Conservation (phyloP, 106 monocot species). For the Chionographis japonica region DNA sequence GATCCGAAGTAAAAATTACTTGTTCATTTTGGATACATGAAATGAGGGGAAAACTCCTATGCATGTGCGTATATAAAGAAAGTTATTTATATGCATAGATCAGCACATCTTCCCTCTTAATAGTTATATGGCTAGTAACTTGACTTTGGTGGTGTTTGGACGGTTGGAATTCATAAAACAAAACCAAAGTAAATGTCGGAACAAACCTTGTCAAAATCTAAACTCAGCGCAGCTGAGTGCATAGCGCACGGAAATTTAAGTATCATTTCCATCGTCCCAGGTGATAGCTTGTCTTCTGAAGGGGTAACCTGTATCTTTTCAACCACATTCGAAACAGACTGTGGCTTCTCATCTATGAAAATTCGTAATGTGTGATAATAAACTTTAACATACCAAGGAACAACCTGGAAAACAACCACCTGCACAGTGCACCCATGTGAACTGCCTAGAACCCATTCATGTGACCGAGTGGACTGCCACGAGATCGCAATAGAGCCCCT, state of each 20-base stretch:
- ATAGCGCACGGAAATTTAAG: constrained; percentile 71
- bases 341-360: constrained; percentile 61
- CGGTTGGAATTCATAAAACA: too few species aligned
- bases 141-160: too few species aligned
- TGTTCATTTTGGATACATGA: too few species aligned
- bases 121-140: too few species aligned
- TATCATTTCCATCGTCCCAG: constrained; percentile 76
- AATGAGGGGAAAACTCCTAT: too few species aligned
- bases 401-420: constrained; percentile 78
- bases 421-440: constrained; percentile 40
- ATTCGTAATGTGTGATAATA: constrained; percentile 89
- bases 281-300: constrained; percentile 87
- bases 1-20: too few species aligned
- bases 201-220: constrained; percentile 93
- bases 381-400: constrained; percentile 96
- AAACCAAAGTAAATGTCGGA: background rate
- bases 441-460: constrained; percentile 14
- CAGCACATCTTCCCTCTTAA: too few species aligned
- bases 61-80: too few species aligned
- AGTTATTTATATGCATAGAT: too few species aligned
- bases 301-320: constrained; percentile 75
- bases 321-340: constrained; percentile 46
- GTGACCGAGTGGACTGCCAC: constrained; percentile 36
- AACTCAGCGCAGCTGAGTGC: constrained; percentile 44
- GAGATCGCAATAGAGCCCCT: constrained; percentile 93